Base-by-base conservation (phyloP, 495 filamentous ascomycete genomes). In the Xylaria curta region DNA sequence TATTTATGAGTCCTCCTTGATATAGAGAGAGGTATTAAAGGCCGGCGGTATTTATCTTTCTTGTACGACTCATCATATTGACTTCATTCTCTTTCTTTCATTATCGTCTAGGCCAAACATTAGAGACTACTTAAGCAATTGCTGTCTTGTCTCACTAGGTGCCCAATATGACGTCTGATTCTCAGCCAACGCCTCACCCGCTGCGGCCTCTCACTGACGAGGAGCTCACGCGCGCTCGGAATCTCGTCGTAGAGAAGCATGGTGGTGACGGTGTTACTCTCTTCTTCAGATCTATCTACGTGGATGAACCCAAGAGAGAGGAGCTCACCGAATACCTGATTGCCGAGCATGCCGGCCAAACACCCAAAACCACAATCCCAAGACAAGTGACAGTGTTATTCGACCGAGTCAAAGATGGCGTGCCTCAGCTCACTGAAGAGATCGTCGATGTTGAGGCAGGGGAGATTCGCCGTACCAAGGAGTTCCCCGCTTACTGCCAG, bases 331-430 rank as follows among this genome's bases (percentile, higher is more conserved):
- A 76, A 5, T 85, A 81, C 68, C 78, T 85, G 26, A 72, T 65
- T 8, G 81, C 81, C 10, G 87, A 87, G 76, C 81, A 85, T 74
- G 74, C 75, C 19, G 81, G 83, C 44, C 76, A 73, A 74, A 74
- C 74, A 79, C 79, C 76, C 74, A 78, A 68, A 77, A 60, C 21
- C 36, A 85, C 90, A 51, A 91, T 90, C 7, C 82, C 86, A 6
- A 86, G 91, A 60, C 78, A 89, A 49, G 90, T 91, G n/a, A 82
- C 86, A 59, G 85, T 90, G 26, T 82, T 91, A 66, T 92, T 92
- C 79, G 91, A 93, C 80, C 85, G 89, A 58, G 86, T 92, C 71
- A 85, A 84, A 8, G 70, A 79, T 38, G 88, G 91, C 68, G 85
- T 84, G 17, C 82, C 87, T n/a, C 83, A 87, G 46, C 91, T 90